These are phyloP conservation scores for Erythrophleum fordii DNA, from an alignment of 306 rosid genomes.

Conservation along the genomic window DNA sequence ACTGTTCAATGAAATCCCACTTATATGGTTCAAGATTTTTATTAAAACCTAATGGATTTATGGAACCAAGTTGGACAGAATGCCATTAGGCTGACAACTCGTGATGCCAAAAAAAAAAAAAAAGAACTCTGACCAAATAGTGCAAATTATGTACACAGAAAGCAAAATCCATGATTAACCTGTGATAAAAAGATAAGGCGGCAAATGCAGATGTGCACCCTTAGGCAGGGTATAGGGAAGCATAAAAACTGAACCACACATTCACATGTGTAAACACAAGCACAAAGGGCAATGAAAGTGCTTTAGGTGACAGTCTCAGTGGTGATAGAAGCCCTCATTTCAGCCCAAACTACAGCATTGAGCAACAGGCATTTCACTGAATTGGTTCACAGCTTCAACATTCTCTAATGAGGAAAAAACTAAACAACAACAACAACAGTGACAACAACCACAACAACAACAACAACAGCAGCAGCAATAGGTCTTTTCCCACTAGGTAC, in stretches of 20 bases:
- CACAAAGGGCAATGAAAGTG: constrained; percentile 24
- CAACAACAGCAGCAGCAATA: no score
- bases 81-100: background rate
- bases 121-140: background rate
- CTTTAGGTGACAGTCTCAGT: constrained; percentile 18
- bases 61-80: background rate
- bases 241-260: background rate
- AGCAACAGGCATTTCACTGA: constrained; percentile 13
- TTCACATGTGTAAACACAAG: constrained; percentile 28
- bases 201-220: background rate
- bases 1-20: background rate
- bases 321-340: background rate
- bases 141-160: background rate
- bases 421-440: background rate
- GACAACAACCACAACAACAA: no score
- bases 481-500: no score
- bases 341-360: background rate
- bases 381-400: constrained; percentile 25
- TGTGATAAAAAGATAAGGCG: background rate
- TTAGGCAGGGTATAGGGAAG: background rate
- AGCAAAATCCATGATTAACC: background rate
- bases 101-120: background rate
- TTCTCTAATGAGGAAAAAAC: background rate
- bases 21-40: background rate
- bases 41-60: background rate